Percentiles rank a stretch among this genome's conserved stretches.
Conservation (phyloP, 345 rosid genomes). For the Populus alba region DNA sequence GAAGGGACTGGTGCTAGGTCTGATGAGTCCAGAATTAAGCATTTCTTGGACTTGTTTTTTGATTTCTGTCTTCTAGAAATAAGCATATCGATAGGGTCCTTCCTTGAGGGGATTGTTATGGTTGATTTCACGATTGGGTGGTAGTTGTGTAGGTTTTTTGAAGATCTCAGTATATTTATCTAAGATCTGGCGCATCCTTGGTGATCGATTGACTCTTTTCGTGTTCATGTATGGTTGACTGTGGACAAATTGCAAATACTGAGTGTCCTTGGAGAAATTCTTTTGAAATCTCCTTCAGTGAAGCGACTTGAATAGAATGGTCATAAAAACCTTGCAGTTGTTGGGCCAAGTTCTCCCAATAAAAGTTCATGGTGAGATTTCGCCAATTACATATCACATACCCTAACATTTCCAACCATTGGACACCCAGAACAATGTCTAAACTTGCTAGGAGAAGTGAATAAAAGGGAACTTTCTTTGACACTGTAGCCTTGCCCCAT, state of each 20-base stretch:
- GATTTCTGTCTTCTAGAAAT: not conserved
- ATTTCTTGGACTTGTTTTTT: not conserved
- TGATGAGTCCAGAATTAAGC: not conserved
- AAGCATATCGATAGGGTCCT: not conserved
- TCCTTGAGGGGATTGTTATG: too few relatives aligned
- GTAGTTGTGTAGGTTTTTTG: not conserved
- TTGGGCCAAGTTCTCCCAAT: accelerated
- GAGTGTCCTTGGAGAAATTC: too few relatives aligned
- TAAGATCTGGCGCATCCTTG: too few relatives aligned
- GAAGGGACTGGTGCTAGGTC: not conserved
- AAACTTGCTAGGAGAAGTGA: not conserved
- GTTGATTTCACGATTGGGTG: not conserved
- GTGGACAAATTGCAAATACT: not conserved
- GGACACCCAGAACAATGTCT: not conserved
- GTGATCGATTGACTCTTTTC: too few relatives aligned
- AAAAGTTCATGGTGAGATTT: not conserved
- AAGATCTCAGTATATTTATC: not conserved
- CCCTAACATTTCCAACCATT: not conserved
- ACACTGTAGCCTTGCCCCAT: not conserved
- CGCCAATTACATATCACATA: not conserved
- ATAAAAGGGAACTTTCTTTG: not conserved
- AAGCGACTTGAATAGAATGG: too few relatives aligned
- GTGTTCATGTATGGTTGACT: too few relatives aligned
- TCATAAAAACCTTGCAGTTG: not conserved
- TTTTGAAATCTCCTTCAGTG: too few relatives aligned